A percentile compares a stretch with the other conserved stretches of the same genome.
phyloP scores from a whole-genome alignment of 306 rosid species.

The Vicia faba region DNA sequence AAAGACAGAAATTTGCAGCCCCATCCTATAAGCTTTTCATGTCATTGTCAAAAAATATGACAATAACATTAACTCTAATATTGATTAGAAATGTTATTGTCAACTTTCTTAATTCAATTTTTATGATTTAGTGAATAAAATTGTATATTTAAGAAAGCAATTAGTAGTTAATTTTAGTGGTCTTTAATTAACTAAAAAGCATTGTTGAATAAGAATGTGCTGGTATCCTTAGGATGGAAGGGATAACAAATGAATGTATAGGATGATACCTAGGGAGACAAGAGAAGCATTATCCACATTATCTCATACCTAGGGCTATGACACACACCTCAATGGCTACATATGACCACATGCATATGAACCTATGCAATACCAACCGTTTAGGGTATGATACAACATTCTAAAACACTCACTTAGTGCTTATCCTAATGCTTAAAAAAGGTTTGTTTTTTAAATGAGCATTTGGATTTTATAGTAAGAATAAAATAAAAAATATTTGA shows the following conservation, averaged over 20 bases:
- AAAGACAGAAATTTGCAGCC: conserved; percentile 13
- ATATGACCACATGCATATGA: not conserved
- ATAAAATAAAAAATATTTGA: too few species aligned
- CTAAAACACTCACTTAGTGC: too few species aligned
- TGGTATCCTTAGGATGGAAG: not conserved
- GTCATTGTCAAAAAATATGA: too few species aligned
- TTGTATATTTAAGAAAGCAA: too few species aligned
- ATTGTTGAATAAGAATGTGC: not conserved
- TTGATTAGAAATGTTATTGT: too few species aligned
- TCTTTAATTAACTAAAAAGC: not conserved
- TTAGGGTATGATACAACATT: not conserved
- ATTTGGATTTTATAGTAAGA: too few species aligned
- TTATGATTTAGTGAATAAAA: too few species aligned
- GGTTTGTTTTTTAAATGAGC: too few species aligned
- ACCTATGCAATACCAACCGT: conserved; percentile 2
- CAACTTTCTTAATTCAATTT: too few species aligned
- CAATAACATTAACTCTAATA: too few species aligned
- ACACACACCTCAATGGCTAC: conserved; percentile 1
- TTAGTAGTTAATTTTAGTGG: not conserved
- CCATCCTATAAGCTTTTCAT: conserved; percentile 8
- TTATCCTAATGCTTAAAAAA: too few species aligned
- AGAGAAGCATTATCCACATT: not conserved
- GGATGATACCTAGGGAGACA: not conserved
- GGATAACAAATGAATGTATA: conserved; percentile 20
- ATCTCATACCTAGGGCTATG: not conserved